Conservation (phyloP, 2,329 filamentous ascomycete genomes). For the Xylaria sp. region DNA sequence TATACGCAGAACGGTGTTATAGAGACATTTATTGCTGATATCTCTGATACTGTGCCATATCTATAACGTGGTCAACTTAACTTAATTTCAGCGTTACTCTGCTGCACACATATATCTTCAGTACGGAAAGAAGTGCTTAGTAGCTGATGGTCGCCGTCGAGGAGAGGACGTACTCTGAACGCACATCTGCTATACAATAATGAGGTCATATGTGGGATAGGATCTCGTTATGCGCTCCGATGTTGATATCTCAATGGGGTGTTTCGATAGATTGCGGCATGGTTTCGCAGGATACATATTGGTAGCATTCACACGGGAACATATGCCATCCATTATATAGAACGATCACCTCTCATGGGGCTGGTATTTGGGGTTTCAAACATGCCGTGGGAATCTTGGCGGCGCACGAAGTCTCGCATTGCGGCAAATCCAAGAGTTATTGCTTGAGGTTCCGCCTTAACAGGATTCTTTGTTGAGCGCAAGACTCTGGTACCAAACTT, state of each 20-base stretch:
- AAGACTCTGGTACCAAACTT: conserved; percentile 17
- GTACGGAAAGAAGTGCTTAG: not conserved
- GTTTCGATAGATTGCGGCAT: not conserved
- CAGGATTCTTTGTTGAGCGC: conserved; percentile 7
- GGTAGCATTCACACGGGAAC: conserved; percentile 7
- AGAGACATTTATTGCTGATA: not conserved
- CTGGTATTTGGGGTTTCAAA: conserved; percentile 22
- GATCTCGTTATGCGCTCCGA: conserved; percentile 2
- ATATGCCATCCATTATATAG: not conserved
- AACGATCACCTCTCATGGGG: conserved; percentile 26
- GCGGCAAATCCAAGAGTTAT: not conserved
- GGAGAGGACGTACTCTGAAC: conserved; percentile 11
- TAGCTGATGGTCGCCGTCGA: not conserved
- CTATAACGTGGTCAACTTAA: not conserved
- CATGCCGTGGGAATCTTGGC: conserved; percentile 25
- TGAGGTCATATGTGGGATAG: not conserved
- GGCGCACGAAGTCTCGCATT: not conserved
- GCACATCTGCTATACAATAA: not conserved
- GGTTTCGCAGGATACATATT: conserved; percentile 1
- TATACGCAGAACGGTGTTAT: not conserved
- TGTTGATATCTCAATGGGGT: not conserved
- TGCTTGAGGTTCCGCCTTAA: conserved; percentile 10
- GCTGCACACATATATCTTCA: not conserved
- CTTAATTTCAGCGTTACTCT: not conserved
- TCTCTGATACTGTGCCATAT: not conserved